Evolutionary conservation across 208 protist species (phyloP).

Genomic region (Trypanosoma brucei): DNA sequence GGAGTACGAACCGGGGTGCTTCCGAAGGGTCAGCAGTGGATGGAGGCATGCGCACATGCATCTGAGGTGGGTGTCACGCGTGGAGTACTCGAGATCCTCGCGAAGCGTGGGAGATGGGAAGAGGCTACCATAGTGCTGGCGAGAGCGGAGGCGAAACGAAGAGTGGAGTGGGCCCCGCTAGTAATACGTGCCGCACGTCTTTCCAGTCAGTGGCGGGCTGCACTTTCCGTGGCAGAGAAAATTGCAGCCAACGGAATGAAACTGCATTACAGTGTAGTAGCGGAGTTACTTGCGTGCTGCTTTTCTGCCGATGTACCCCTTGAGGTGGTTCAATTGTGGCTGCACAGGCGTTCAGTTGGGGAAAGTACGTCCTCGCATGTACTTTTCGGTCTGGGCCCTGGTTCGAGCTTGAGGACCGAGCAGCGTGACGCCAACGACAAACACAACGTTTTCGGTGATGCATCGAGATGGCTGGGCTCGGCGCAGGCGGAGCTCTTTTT

Average conservation of each 20-base stretch:
- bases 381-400: constrained; percentile 1
- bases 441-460: not conserved
- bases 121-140: constrained; percentile 6
- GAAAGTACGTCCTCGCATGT: not conserved
- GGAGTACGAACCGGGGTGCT: not conserved
- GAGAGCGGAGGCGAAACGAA: not conserved
- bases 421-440: not conserved
- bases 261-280: constrained; percentile 10
- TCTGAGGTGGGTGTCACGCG: constrained; percentile 1
- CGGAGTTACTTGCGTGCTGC: constrained; percentile 20
- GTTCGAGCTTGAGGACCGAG: not conserved
- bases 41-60: constrained; percentile 6
- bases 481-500: constrained; percentile 11
- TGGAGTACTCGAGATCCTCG: constrained; percentile 7
- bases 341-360: not conserved
- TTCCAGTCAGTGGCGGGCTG: constrained; percentile 8
- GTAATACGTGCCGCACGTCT: constrained; percentile 13
- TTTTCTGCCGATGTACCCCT: constrained; percentile 8
- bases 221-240: constrained; percentile 9
- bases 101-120: constrained; percentile 12
- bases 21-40: constrained; percentile 4
- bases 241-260: not conserved
- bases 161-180: not conserved
- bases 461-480: not conserved
- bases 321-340: constrained; percentile 18